phyloP scores from a whole-genome alignment of 1,284 basidiomycete species.

The Phylloporus gajari region DNA sequence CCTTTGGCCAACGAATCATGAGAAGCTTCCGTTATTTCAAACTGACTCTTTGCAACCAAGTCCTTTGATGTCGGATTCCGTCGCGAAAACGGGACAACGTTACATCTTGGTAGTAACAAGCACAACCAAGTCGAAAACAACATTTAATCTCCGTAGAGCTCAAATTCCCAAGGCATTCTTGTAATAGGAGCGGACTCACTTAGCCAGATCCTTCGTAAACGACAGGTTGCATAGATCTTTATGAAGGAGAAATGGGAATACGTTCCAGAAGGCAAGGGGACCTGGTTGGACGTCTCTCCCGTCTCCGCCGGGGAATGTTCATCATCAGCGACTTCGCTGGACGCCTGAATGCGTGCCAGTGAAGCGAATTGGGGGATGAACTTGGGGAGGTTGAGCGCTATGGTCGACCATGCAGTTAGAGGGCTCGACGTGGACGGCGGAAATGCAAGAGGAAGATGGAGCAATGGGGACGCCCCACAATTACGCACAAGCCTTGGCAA shows the following conservation, averaged over 20 bases:
- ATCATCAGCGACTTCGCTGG: conserved; percentile 40
- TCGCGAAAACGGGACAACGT: conserved; percentile 30
- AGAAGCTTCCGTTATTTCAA: conserved; percentile 37
- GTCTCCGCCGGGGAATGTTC: conserved; percentile 36
- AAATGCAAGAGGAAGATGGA: conserved; percentile 80
- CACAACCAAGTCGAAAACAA: conserved; percentile 17
- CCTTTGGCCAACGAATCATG: conserved; percentile 13
- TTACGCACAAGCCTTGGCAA: conserved; percentile 61
- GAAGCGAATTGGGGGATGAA: conserved; percentile 74
- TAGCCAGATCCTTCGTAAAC: conserved; percentile 84
- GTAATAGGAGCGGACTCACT: conserved; percentile 60
- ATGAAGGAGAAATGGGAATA: conserved; percentile 77
- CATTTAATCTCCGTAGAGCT: conserved; percentile 56
- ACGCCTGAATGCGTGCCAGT: conserved; percentile 45
- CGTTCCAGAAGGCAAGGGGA: conserved; percentile 61
- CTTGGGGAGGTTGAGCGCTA: conserved; percentile 69
- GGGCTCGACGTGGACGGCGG: conserved; percentile 62
- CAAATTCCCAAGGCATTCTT: conserved; percentile 77
- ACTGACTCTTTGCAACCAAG: conserved; percentile 31
- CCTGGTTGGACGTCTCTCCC: conserved; percentile 28
- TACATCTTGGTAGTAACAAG: conserved; percentile 30
- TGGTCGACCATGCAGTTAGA: conserved; percentile 78
- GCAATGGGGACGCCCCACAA: conserved; percentile 57
- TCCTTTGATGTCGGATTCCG: conserved; percentile 26
- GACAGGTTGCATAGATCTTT: conserved; percentile 84